These are phyloP conservation scores for Copromyces sp. DNA, from an alignment of 495 filamentous ascomycete species.

Conservation along the genomic window DNA sequence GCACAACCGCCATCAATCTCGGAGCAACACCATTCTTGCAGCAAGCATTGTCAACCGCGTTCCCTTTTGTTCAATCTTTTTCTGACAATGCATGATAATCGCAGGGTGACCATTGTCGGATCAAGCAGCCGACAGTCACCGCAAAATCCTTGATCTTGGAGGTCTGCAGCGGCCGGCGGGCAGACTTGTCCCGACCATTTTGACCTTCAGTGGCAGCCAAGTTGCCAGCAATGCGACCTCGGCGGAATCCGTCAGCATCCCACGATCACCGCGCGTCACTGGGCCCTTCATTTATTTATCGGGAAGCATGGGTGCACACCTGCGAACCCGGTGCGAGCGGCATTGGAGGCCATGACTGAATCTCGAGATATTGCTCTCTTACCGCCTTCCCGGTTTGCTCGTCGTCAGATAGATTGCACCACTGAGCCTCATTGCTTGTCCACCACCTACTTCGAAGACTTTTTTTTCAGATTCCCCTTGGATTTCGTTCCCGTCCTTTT, in stretches of 20 bases:
- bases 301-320: not conserved
- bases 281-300: not conserved
- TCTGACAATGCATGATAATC: no score
- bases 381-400: slow-evolving; percentile 11
- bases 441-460: not conserved
- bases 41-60: no score
- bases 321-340: not conserved
- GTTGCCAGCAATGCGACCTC: slow-evolving; percentile 11
- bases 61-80: no score
- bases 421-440: slow-evolving; percentile 1
- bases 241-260: slow-evolving; percentile 14
- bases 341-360: slow-evolving; percentile 6
- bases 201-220: not conserved
- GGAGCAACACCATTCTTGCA: not conserved
- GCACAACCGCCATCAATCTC: not conserved
- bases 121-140: not conserved
- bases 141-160: not conserved
- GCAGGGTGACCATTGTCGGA: no score
- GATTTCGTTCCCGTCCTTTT: not conserved
- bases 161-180: not conserved
- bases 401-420: not conserved
- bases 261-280: not conserved
- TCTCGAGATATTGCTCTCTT: slow-evolving; percentile 13
- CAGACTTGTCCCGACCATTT: not conserved
- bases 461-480: not conserved